Conservation (phyloP, 2,329 filamentous ascomycete genomes). For the Cladosporium sp. region DNA sequence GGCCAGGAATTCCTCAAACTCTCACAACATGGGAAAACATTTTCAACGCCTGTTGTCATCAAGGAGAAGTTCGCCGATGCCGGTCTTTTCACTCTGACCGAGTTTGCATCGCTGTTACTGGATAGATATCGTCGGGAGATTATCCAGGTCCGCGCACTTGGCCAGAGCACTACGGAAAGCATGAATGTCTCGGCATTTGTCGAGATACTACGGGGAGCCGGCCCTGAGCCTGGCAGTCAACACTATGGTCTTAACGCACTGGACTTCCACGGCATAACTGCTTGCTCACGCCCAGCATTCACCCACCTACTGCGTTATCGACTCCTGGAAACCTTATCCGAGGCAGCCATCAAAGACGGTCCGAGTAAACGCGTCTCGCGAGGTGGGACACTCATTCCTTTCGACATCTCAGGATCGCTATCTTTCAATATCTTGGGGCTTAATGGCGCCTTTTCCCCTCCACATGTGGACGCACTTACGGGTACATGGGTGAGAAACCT, state of each 20-base stretch:
- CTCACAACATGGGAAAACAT: neutral
- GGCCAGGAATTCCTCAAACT: neutral
- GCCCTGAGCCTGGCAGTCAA: neutral
- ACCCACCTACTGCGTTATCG: constrained; percentile 13
- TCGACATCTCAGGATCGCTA: constrained; percentile 1
- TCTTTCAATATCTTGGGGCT: constrained; percentile 14
- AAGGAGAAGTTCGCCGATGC: constrained; percentile 15
- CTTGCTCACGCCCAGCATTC: constrained; percentile 9
- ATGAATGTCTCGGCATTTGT: constrained; percentile 1
- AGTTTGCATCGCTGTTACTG: neutral
- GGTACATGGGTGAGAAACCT: constrained; percentile 16
- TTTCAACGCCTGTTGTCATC: constrained; percentile 14
- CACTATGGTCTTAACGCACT: constrained; percentile 10
- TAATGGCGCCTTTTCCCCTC: constrained; percentile 13
- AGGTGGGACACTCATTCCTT: neutral
- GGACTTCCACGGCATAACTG: constrained; percentile 8
- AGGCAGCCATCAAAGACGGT: neutral
- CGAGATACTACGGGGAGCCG: neutral
- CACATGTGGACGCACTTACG: constrained; percentile 11
- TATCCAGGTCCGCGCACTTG: neutral
- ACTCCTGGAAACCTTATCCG: constrained; percentile 7
- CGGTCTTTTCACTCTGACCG: constrained; percentile 10
- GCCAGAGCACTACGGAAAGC: neutral
- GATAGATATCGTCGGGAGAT: neutral
- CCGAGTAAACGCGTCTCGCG: constrained; percentile 1